These are phyloP conservation scores for Euptelea pleiosperma DNA, from an alignment of 164 flowering plant genomes.

Conservation along the genomic window DNA sequence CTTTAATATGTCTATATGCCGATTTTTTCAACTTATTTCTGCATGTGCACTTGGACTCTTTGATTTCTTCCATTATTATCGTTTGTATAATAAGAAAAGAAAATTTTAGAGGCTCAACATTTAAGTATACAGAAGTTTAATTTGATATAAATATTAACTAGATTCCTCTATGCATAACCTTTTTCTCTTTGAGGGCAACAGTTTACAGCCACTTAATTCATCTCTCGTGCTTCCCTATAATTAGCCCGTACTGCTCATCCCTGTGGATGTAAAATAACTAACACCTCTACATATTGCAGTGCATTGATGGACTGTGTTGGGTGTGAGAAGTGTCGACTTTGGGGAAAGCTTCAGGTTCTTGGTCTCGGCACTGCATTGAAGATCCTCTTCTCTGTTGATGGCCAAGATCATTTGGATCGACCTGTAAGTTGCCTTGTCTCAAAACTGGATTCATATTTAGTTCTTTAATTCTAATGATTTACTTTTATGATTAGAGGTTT, in stretches of 20 bases:
- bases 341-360: constrained; percentile 99
- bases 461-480: too few species aligned
- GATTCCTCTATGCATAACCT: neutral
- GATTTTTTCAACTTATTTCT: too few species aligned
- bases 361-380: constrained; percentile 98
- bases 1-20: neutral
- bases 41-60: too few species aligned
- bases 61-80: neutral
- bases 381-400: constrained; percentile 87
- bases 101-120: too few species aligned
- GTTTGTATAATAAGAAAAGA: neutral
- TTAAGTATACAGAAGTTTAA: too few species aligned
- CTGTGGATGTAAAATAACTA: neutral
- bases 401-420: constrained; percentile 35
- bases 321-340: constrained; percentile 97
- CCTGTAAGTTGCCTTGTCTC: constrained; percentile 40
- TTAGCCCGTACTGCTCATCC: neutral
- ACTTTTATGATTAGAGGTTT: too few species aligned
- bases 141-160: neutral
- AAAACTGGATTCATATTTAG: neutral
- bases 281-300: constrained; percentile 39
- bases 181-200: neutral
- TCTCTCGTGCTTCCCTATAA: neutral
- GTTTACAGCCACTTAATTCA: neutral
- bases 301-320: constrained; percentile 98